Evolutionary conservation across 805 yeast genomes (phyloP), one percentile per base, ranked within the genome.

Genomic region (Ogataea minuta): DNA sequence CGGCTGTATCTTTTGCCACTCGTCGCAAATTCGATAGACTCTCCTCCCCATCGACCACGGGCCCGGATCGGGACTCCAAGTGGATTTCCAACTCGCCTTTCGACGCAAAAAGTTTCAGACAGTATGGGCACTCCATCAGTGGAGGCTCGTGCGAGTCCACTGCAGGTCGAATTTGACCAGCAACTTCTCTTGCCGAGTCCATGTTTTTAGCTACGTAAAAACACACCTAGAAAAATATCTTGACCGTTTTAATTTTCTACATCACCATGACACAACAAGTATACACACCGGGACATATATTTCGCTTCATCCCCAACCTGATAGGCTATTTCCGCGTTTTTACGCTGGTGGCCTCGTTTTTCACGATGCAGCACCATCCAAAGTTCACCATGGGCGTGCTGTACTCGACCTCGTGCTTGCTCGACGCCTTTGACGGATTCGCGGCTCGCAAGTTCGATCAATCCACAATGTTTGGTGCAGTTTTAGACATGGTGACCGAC

Each of bases 401-500:
- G 31, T 93, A 93, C 60, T 84, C 95, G 11, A 70, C 88, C 13
- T 88, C 96, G 9, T 95, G 99, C 53, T 70, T 93, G 40, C 70
- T 93, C 46, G 99, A 93, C 64, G 99, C 99, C 0, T 77, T 89
- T 42, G 99, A 93, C 61, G 99, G 99, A 4, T 80, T 83, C 39
- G 95, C 96, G 41, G 99, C 99, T 4, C 75, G 99, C 48, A 75
- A 74, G 54, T 87, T 72, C 60, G 78, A 85, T 60, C 99, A 93
- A 63, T 83, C 95, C 11, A 86, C 97, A 23, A 76, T 78, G 50
- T 87, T 88, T 51, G 99, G 99, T 25, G 98, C 99, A 13, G 95
- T 95, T 14, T 74, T 93, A 53, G 99, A 93, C 64, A 93, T 93
- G 99, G 97, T 93, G 23, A 91, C 99, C 13, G 99, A 93, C 62